Base-by-base conservation (phyloP, 148 eudicot genomes). In the Rhododendron vialii region DNA sequence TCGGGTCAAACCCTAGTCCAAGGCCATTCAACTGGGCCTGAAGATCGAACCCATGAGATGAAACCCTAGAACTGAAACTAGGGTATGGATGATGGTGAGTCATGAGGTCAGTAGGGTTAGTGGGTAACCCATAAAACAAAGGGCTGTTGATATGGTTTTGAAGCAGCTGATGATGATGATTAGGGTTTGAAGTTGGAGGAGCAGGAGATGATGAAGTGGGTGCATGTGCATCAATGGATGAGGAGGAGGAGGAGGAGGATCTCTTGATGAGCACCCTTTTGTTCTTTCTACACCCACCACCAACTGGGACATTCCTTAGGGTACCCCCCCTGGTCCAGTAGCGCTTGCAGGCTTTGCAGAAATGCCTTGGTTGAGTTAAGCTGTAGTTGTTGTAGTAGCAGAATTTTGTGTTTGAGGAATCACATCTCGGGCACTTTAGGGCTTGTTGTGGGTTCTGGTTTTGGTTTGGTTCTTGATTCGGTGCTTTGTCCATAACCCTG, bases 271-370 rank as follows among this genome's bases (percentile, higher is more conserved):
- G 74, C 3, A 71, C 78, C 67, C 93, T 87, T 65, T 93, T 93
- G 89, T 91, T 93, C 85, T 89, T 93, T 87, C 96, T 81, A 36
- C 94, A 93, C 0, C 89, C 89, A 8, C 89, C 89, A 3, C 89
- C 89, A 24, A 88, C 94, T 0, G 95, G 95, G 51, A 93, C 95
- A 77, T 88, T 93, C 30, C 95, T 85, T 0, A 93, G 86, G 82
- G 96, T 93, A 1, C 96, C 96, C 0, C 96, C 96, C 28, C 93
- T 85, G 24, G 96, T 93, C 96, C 96, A 93, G 65, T 93, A 93
- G 87, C 96, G 88, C 87, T 92, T 93, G 63, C 96, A 93, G 12
- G 92, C 94, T 80, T 93, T 93, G 86, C 96, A 93, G 47, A 93
- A 93, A 83, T 92, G 94, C 45, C 96, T 87, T 10, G 92, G 92